Base-by-base conservation (phyloP, 352 stramenopile genomes). In the Globisporangium sylvaticum region DNA sequence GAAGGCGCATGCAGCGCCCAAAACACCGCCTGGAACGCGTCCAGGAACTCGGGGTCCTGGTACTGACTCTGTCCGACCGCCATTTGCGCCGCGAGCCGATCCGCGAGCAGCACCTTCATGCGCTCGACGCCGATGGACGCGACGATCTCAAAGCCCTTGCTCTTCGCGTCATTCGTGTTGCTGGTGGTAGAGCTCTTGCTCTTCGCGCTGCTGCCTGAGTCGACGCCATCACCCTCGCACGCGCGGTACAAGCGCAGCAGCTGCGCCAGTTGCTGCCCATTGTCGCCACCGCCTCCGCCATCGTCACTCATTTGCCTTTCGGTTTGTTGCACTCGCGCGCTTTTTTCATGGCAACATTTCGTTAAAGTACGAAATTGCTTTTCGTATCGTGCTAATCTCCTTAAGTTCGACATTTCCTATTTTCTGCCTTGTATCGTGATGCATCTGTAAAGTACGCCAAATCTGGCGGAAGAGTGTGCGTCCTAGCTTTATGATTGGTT, bases 21-120 rank as follows among this genome's bases (percentile, higher is more conserved):
- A n/a, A 85, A 73, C 0, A 73, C 62, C 15, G 73, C 75, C 39
- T 78, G 66, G 50, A 85, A n/a, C 68, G 54, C 62, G 59, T 66
- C 58, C 37, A 72, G 54, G 73, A 80, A 71, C 64, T 69, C 58
- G 65, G 61, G 61, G 65, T 69, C 62, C 64, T 72, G n/a, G 70
- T 78, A 81, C 12, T 62, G 58, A 50, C 72, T 79, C 58, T 74
- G 76, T n/a, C 72, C 72, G 27, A 69, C 58, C 0, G 53, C 67
- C 10, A 48, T 32, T 42, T 80, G 67, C 4, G 46, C 53, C n/a
- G 65, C 59, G 9, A 82, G 67, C 0, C 64, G 69, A 15, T 66
- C 39, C 4, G 53, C 20, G 15, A 84, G 68, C 68, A 64, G 24
- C 4, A 27, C 64, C 46, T 70, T 67, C 58, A 84, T 69, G 24